Conservation (phyloP, 306 rosid genomes). For the Cucumis sativus region Cucumber_9930_V3 NC_026656.2:17708501-17709000, state of each 20-base stretch:
- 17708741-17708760: too few species aligned
- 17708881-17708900: too few species aligned
- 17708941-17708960: background rate
- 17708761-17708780: too few species aligned
- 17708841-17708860: too few species aligned
- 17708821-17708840: too few species aligned
- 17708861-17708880: too few species aligned
- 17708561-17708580: background rate
- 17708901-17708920: background rate
- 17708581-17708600: conserved; percentile 5
- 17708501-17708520: background rate
- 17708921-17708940: background rate
- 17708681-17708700: too few species aligned
- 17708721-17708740: too few species aligned
- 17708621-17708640: background rate
- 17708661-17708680: background rate
- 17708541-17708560: conserved; percentile 1
- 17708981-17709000: background rate
- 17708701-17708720: too few species aligned
- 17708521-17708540: background rate
- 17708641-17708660: background rate
- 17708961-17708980: background rate
- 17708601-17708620: background rate
- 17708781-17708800: too few species aligned
- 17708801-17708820: too few species aligned